These are phyloP conservation scores for Eucalyptus polybractea DNA, from an alignment of 345 rosid species.

Conservation along the genomic window DNA sequence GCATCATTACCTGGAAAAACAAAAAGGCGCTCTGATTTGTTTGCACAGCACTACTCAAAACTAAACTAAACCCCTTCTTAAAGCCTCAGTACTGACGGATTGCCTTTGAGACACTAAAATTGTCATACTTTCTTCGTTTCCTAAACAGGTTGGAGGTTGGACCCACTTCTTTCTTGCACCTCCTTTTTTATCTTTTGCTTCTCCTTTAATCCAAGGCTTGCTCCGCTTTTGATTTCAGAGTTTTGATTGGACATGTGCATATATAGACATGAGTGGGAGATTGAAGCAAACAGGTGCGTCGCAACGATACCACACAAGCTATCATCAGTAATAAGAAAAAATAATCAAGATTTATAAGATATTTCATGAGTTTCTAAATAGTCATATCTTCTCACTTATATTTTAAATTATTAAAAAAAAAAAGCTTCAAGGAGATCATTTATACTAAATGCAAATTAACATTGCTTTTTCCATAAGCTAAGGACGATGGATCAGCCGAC, in stretches of 20 bases:
- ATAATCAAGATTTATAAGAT: neutral
- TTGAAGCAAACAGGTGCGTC: neutral
- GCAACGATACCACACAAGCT: neutral
- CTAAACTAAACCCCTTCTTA: neutral
- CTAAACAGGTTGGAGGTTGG: neutral
- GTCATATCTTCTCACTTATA: fast-evolving
- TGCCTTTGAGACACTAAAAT: neutral
- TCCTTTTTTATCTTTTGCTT: neutral
- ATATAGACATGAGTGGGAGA: neutral
- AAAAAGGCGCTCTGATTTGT: neutral
- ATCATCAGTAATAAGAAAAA: neutral
- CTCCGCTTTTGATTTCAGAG: neutral
- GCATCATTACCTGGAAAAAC: neutral
- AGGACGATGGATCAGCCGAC: neutral
- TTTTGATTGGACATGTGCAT: neutral
- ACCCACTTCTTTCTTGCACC: neutral
- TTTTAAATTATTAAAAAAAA: neutral
- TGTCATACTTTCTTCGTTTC: neutral
- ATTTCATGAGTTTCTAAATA: neutral
- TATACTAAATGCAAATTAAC: neutral
- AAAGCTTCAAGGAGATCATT: neutral
- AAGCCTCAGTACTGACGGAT: neutral
- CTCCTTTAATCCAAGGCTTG: neutral
- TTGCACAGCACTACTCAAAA: neutral
- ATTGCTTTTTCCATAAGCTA: neutral